Base-by-base conservation (phyloP, 2,329 filamentous ascomycete genomes). In the Aureobasidium uvarum region DNA sequence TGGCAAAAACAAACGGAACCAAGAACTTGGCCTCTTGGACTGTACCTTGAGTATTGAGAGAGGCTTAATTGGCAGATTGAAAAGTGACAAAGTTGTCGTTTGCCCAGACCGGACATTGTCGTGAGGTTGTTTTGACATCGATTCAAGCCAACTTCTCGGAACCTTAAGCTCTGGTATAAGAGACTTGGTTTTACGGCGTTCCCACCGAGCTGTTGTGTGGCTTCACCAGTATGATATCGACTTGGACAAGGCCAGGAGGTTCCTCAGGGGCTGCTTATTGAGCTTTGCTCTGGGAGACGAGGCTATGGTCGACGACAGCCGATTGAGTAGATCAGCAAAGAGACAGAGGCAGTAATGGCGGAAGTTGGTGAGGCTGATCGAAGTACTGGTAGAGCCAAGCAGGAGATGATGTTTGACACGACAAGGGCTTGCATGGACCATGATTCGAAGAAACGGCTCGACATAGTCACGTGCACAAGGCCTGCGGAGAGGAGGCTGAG, bases 11-110 rank as follows among this genome's bases (percentile, higher is more conserved):
- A 41, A 51, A 62, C 23, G 20, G 18, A 25, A 28, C 58, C 45
- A 51, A 62, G 58, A 20, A 62, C 58, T 60, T 60, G 45, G 58
- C 58, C 33, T n/a, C 58, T 62, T 51, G 58, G 58, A 62, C 8
- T 28, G 43, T 39, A 31, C 3, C 45, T 50, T 28, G 20, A 28
- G 33, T 50, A 39, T 39, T 51, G 36, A 25, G 28, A 39, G 10
- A 25, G 45, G 20, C 14, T 25, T 20, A 13, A 16, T 14, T 50
- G 58, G 58, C 56, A 48, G 18, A 51, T 16, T 16, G 20, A 51
- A 1, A 18, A 7, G 16, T 45, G 33, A 7, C 20, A 14, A 14
- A 62, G 13, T 51, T 62, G 10, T 62, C 33, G 45, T 62, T 14
- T 51, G 43, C 58, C 58, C 45, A 62, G 58, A 20, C 28, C 33